phyloP scores from a whole-genome alignment of 257 asterid genomes.

The Osmanthus fragrans region DNA sequence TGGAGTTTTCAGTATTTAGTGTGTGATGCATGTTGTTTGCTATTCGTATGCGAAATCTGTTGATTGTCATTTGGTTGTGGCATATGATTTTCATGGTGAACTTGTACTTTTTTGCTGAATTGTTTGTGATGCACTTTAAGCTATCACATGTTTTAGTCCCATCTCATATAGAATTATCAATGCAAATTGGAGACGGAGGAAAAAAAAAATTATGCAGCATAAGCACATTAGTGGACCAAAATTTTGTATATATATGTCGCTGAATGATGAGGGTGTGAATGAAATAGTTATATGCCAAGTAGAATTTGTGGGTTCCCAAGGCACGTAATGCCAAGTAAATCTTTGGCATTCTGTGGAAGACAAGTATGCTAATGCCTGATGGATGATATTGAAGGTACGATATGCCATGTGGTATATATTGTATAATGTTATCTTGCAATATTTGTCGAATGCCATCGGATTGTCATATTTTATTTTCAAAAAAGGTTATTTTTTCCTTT shows the following conservation, averaged over 20 bases:
- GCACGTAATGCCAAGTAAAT: background rate
- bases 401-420: background rate
- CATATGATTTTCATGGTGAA: constrained; percentile 1
- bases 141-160: background rate
- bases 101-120: constrained; percentile 5
- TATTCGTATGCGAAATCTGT: background rate
- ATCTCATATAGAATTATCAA: constrained; percentile 12
- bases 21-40: background rate
- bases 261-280: background rate
- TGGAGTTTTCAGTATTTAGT: background rate
- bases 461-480: background rate
- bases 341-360: background rate
- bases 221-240: background rate
- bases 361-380: background rate
- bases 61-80: constrained; percentile 2
- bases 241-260: constrained; percentile 1
- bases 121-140: background rate
- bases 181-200: background rate
- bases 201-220: background rate
- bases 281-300: background rate
- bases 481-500: background rate
- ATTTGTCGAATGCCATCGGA: background rate
- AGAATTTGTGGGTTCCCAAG: background rate
- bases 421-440: background rate
- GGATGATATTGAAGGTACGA: background rate